Evolutionary conservation across 306 rosid species (phyloP).

Genomic region (Arachis stenosperma): DNA sequence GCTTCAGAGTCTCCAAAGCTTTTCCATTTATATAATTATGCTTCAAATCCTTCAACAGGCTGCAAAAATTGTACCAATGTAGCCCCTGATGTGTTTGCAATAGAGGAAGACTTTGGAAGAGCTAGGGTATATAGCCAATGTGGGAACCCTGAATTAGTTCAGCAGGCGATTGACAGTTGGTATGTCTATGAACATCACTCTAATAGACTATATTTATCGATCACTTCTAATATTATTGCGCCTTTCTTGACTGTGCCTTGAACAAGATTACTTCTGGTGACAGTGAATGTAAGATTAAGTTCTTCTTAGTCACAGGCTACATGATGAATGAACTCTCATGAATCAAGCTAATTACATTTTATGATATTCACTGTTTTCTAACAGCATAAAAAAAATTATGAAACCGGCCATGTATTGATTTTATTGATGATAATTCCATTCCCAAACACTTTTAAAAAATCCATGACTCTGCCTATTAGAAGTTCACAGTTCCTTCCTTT

Average conservation of each 20-base stretch:
- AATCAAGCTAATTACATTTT: slow-evolving; percentile 4
- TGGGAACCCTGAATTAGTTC: slow-evolving; percentile 60
- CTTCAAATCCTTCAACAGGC: slow-evolving; percentile 51
- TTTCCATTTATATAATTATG: not conserved
- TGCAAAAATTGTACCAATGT: slow-evolving; percentile 87
- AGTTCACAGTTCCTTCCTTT: slow-evolving; percentile 1
- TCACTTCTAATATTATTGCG: not conserved
- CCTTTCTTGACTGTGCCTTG: no score
- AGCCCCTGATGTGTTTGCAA: slow-evolving; percentile 68
- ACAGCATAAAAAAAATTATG: not conserved
- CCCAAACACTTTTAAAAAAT: slow-evolving; percentile 11
- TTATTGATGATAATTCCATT: not conserved
- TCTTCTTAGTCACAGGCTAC: not conserved
- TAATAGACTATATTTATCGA: not conserved
- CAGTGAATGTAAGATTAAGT: not conserved
- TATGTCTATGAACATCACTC: slow-evolving; percentile 35
- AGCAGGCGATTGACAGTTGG: slow-evolving; percentile 90
- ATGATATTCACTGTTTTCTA: not conserved
- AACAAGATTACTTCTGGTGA: no score
- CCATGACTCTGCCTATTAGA: not conserved
- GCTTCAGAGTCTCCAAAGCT: slow-evolving; percentile 28
- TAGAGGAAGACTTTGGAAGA: slow-evolving; percentile 91
- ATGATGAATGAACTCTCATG: slow-evolving; percentile 1
- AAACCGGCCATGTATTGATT: not conserved
- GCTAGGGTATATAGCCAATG: slow-evolving; percentile 75